phyloP scores from a whole-genome alignment of 1,284 basidiomycete genomes.

The Microbotryum violaceum region DNA sequence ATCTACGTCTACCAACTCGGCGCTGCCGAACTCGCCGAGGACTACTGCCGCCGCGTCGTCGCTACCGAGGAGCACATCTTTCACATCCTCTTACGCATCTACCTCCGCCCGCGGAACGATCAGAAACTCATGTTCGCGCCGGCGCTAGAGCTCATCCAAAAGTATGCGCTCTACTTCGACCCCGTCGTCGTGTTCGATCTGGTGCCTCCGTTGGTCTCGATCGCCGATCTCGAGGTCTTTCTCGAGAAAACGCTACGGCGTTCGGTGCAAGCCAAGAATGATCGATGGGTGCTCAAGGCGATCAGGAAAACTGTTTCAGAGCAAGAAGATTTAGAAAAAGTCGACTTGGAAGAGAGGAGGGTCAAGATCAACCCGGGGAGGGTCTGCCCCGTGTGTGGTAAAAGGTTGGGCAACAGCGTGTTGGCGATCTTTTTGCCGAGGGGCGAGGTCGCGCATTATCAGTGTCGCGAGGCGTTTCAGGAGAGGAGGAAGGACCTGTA shows the following conservation, averaged over 20 bases:
- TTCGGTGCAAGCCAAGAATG: constrained; percentile 52
- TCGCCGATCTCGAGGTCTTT: constrained; percentile 71
- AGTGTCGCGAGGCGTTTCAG: constrained; percentile 49
- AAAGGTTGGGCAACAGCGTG: constrained; percentile 31
- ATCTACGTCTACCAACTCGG: constrained; percentile 81
- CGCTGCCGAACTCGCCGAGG: constrained; percentile 77
- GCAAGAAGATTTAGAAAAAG: constrained; percentile 61
- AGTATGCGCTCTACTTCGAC: constrained; percentile 74
- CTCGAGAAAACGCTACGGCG: constrained; percentile 61
- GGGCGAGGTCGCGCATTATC: constrained; percentile 88
- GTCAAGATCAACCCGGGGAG: constrained; percentile 87
- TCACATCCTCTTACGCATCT: constrained; percentile 75
- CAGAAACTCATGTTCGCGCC: constrained; percentile 54
- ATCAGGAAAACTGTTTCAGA: constrained; percentile 64
- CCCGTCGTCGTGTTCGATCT: constrained; percentile 70
- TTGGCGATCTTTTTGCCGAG: constrained; percentile 43
- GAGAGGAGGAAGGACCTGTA: background rate
- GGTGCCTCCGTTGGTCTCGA: constrained; percentile 76
- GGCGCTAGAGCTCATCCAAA: constrained; percentile 72
- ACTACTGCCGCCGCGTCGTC: constrained; percentile 82
- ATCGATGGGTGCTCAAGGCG: constrained; percentile 58
- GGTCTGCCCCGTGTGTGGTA: constrained; percentile 51
- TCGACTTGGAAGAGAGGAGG: constrained; percentile 65
- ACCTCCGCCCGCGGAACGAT: constrained; percentile 60
- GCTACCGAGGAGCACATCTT: constrained; percentile 56